Evolutionary conservation across 257 asterid genomes (phyloP).

Genomic region (Phtheirospermum japonicum): DNA sequence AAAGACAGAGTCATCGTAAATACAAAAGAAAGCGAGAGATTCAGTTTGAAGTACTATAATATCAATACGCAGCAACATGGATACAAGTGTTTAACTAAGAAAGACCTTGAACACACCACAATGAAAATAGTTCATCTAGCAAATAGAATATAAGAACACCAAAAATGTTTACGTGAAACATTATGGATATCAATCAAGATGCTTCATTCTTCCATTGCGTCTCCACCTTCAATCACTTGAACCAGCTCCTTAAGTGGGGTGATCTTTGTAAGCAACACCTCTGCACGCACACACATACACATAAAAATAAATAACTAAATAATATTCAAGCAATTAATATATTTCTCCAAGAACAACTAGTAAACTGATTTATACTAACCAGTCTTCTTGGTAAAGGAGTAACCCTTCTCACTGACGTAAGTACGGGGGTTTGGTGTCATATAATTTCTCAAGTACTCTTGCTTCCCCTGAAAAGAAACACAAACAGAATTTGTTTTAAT

Average conservation of each 20-base stretch:
- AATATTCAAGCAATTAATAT: not conserved
- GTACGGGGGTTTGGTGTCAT: constrained; percentile 83
- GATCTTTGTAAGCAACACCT: constrained; percentile 77
- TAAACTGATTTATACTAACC: constrained; percentile 49
- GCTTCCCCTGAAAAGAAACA: constrained; percentile 52
- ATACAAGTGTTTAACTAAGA: constrained; percentile 12
- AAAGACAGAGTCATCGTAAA: constrained; percentile 7
- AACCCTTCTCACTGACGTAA: constrained; percentile 68
- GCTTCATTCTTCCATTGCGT: constrained; percentile 80
- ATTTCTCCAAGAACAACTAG: constrained; percentile 11
- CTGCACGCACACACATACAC: constrained; percentile 38
- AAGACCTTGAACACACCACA: constrained; percentile 16
- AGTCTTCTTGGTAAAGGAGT: constrained; percentile 70
- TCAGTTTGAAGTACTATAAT: constrained; percentile 13
- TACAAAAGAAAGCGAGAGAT: not conserved
- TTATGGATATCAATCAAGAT: constrained; percentile 6
- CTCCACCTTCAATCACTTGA: constrained; percentile 78
- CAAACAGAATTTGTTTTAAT: not conserved
- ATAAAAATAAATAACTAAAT: not conserved
- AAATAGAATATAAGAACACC: constrained; percentile 17
- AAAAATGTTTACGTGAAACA: constrained; percentile 24
- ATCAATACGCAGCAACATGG: constrained; percentile 21
- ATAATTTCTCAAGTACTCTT: constrained; percentile 77
- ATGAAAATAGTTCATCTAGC: constrained; percentile 27
- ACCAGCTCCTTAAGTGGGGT: constrained; percentile 74